phyloP scores from a whole-genome alignment of 305 asterid species.

The Ruellia speciosa region DNA sequence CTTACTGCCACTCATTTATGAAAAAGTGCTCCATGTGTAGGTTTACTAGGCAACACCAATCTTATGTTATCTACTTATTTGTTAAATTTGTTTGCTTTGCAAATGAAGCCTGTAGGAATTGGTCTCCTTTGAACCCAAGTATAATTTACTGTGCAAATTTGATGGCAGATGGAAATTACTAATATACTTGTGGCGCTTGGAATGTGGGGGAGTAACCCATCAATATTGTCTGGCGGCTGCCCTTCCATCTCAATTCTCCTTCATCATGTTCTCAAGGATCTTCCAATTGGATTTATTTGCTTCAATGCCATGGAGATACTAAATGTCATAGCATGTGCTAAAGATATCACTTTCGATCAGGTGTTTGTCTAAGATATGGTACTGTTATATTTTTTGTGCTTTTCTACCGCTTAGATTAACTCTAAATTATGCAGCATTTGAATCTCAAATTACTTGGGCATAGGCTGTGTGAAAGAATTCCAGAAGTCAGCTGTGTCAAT shows the following conservation, averaged over 20 bases:
- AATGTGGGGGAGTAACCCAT: slow-evolving; percentile 36
- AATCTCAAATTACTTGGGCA: slow-evolving; percentile 81
- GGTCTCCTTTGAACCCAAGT: background rate
- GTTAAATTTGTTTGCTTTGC: slow-evolving; percentile 1
- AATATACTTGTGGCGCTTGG: slow-evolving; percentile 61
- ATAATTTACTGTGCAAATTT: slow-evolving; percentile 13
- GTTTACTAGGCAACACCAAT: no score
- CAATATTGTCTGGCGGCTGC: slow-evolving; percentile 40
- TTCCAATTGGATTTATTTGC: slow-evolving; percentile 51
- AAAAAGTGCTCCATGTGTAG: no score
- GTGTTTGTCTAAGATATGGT: slow-evolving; percentile 28
- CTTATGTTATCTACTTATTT: no score
- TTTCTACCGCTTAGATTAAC: slow-evolving; percentile 26
- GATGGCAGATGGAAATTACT: slow-evolving; percentile 37
- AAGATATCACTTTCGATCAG: slow-evolving; percentile 66
- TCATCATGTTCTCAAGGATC: slow-evolving; percentile 68
- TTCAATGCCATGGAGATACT: slow-evolving; percentile 57
- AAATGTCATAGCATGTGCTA: slow-evolving; percentile 46
- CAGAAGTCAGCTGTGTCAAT: slow-evolving; percentile 41
- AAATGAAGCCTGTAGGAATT: slow-evolving; percentile 4
- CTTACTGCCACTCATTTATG: no score
- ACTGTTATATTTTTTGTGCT: slow-evolving; percentile 27
- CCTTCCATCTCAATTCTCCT: slow-evolving; percentile 55
- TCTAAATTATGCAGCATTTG: slow-evolving; percentile 56
- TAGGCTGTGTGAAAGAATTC: slow-evolving; percentile 68